These are phyloP conservation scores for Paraphoma sp. DNA, from an alignment of 2,329 filamentous ascomycete genomes.

Conservation along the genomic window DNA sequence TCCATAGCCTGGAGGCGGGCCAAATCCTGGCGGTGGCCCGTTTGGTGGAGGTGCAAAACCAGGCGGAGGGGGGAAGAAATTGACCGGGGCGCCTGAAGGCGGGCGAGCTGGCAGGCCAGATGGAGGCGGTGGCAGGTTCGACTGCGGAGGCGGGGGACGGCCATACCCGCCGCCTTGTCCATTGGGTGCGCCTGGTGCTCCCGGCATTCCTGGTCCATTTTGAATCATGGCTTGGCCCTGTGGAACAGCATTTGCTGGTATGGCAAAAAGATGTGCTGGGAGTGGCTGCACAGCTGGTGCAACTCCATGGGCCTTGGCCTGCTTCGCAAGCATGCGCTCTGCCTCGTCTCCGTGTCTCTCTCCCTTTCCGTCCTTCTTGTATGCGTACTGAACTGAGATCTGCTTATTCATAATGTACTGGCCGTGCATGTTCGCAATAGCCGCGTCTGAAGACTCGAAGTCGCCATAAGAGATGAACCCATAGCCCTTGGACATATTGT, in stretches of 20 bases:
- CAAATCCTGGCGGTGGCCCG: slow-evolving; percentile 23
- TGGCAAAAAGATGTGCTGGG: slow-evolving; percentile 73
- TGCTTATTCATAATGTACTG: slow-evolving; percentile 98
- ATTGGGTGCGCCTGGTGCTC: slow-evolving; percentile 29
- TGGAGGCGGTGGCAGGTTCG: slow-evolving; percentile 63
- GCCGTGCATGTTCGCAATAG: slow-evolving; percentile 90
- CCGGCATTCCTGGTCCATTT: slow-evolving; percentile 38
- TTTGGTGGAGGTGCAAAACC: slow-evolving; percentile 24
- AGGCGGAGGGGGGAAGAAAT: slow-evolving; percentile 35
- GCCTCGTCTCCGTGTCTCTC: slow-evolving; percentile 95
- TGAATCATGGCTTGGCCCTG: slow-evolving; percentile 46
- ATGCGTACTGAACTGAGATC: slow-evolving; percentile 95
- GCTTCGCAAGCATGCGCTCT: slow-evolving; percentile 86
- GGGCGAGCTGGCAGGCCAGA: slow-evolving; percentile 70
- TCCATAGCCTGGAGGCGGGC: background rate
- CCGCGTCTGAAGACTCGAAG: slow-evolving; percentile 92
- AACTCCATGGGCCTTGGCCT: slow-evolving; percentile 94
- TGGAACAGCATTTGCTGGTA: slow-evolving; percentile 37
- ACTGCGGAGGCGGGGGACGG: slow-evolving; percentile 21
- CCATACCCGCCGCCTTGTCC: slow-evolving; percentile 34
- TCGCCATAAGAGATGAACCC: slow-evolving; percentile 93
- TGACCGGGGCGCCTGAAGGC: slow-evolving; percentile 68
- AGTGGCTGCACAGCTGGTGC: slow-evolving; percentile 79
- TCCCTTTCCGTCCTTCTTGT: slow-evolving; percentile 98
- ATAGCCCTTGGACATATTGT: slow-evolving; percentile 89